Base-by-base conservation (phyloP, 2,329 filamentous ascomycete species). In the Elsinoe fawcettii region DNA sequence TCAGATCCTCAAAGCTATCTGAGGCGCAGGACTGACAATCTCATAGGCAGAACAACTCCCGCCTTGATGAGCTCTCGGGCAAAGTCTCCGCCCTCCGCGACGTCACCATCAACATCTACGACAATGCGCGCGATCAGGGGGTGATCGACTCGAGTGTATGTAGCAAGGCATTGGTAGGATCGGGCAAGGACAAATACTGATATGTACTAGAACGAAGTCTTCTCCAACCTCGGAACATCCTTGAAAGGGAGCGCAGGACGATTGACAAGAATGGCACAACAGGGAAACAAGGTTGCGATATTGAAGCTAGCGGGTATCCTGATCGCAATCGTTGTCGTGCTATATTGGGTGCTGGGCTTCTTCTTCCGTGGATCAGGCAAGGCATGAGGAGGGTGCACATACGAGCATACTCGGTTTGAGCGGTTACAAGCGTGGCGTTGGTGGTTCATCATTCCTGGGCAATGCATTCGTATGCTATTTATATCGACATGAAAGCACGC, bases 81-180 rank as follows among this genome's bases (percentile, higher is more conserved):
- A 99, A 99, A 76, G 91, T 97, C 57, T 88, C 88, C 16, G 90
- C 90, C 55, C 82, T 99, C 62, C 90, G 92, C 68, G 88, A 88
- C 72, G 90, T 99, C 53, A 99, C 93, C 41, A 84, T 97, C 63
- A 90, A 99, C 76, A 99, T 99, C 68, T 96, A 97, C 80, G 91
- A 97, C 75, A 90, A 93, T 70, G 93, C 93, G 51, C 84, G 90
- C 59, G 83, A 88, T 65, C 92, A 97, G 66, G 83, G 87, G 63
- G 82, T 95, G 62, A 88, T 99, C 64, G 90, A 99, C 73, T 85
- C 83, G 67, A 92, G 88, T 37, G 89, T 95, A 79, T 59, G 83
- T 74, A n/a, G 20, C 23, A 27, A 20, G 22, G 14, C 20, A 46
- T 12, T 8, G 9, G 23, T 22, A 44, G 11, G 23, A 51, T 14